These are phyloP conservation scores for Tulasnella sp. DNA, from an alignment of 768 basidiomycete species.

Conservation along the genomic window DNA sequence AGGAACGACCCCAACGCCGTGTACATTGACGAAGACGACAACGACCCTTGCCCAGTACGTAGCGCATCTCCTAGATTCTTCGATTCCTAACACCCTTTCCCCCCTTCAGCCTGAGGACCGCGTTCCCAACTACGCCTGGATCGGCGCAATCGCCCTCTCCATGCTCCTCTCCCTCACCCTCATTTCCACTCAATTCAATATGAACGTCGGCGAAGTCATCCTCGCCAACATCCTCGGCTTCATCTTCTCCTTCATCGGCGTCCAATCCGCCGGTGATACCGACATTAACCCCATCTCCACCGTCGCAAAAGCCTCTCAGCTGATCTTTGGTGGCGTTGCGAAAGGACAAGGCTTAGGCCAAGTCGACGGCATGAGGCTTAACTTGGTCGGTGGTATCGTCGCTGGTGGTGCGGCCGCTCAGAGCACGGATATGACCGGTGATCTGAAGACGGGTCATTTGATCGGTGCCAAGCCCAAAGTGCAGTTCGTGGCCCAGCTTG, in stretches of 20 bases:
- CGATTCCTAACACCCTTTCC: background rate
- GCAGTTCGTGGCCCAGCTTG: conserved; percentile 48
- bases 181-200: conserved; percentile 21
- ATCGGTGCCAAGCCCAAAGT: conserved; percentile 54
- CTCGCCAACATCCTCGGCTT: conserved; percentile 53
- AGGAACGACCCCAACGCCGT: conserved; percentile 22
- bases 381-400: conserved; percentile 47
- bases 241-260: conserved; percentile 60
- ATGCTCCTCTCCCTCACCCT: conserved; percentile 37
- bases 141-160: conserved; percentile 40
- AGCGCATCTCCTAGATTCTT: background rate
- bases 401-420: conserved; percentile 51
- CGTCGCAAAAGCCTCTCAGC: conserved; percentile 55
- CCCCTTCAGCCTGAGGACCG: conserved; percentile 37
- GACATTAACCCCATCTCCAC: conserved; percentile 57
- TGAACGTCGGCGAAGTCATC: conserved; percentile 41
- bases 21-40: conserved; percentile 34
- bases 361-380: conserved; percentile 39
- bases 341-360: conserved; percentile 39
- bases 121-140: conserved; percentile 51
- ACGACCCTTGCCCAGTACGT: conserved; percentile 42
- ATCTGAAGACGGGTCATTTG: conserved; percentile 63
- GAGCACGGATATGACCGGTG: conserved; percentile 57
- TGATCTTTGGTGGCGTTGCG: conserved; percentile 55
- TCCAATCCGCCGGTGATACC: conserved; percentile 51